These are phyloP conservation scores for Trametes sanguinea DNA, from an alignment of 768 basidiomycete genomes.

Conservation along the genomic window DNA sequence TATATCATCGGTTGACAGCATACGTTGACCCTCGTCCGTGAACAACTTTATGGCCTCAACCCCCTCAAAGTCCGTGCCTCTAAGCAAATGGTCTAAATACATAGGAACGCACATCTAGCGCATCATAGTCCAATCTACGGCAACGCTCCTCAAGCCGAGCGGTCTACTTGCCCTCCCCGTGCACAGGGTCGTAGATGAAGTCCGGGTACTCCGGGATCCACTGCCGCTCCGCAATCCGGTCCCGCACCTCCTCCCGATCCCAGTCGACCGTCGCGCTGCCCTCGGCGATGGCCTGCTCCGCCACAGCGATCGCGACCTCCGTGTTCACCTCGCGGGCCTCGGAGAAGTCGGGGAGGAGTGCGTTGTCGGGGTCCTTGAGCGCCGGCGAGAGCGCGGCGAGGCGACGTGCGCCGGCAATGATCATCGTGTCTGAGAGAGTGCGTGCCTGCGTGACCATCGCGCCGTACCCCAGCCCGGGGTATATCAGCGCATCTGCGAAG, in stretches of 20 bases:
- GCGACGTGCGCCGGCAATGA: slow-evolving; percentile 74
- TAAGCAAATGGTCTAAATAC: too few species aligned
- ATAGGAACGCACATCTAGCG: too few species aligned
- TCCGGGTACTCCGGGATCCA: slow-evolving; percentile 70
- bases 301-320: slow-evolving; percentile 81
- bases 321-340: slow-evolving; percentile 76
- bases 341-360: slow-evolving; percentile 75
- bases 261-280: slow-evolving; percentile 63
- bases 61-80: too few species aligned
- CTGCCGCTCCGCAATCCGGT: slow-evolving; percentile 48
- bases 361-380: slow-evolving; percentile 64
- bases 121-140: neutral
- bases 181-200: slow-evolving; percentile 57
- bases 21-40: too few species aligned
- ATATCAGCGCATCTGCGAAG: slow-evolving; percentile 66
- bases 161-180: neutral
- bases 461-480: slow-evolving; percentile 85
- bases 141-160: too few species aligned
- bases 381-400: slow-evolving; percentile 80
- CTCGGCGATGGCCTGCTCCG: slow-evolving; percentile 75
- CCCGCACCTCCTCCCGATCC: slow-evolving; percentile 57
- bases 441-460: slow-evolving; percentile 68
- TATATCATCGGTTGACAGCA: neutral
- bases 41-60: too few species aligned
- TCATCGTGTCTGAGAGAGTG: slow-evolving; percentile 80